These are phyloP conservation scores for Paradendryphiella salina DNA, from an alignment of 2,329 filamentous ascomycete genomes.

Conservation along the genomic window DNA sequence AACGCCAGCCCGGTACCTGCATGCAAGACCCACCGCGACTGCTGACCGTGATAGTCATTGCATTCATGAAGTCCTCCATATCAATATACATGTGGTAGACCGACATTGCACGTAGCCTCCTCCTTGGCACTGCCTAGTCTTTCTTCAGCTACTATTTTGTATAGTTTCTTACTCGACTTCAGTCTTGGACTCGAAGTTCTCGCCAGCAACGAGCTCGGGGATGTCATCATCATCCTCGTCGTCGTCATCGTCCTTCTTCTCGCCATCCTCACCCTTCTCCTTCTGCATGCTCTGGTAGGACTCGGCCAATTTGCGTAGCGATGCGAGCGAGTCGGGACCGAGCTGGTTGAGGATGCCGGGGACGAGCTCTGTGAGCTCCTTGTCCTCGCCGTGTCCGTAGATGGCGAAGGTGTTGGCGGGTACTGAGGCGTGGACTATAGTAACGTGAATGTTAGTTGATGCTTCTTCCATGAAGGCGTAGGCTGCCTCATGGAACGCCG, in stretches of 20 bases:
- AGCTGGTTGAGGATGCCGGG: slow-evolving; percentile 99
- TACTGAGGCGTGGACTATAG: slow-evolving; percentile 88
- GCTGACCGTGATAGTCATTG: slow-evolving; percentile 25
- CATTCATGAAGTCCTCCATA: slow-evolving; percentile 25
- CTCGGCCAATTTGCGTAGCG: slow-evolving; percentile 96
- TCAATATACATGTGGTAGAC: slow-evolving; percentile 31
- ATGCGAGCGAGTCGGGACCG: slow-evolving; percentile 94
- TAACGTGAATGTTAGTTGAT: slow-evolving; percentile 14
- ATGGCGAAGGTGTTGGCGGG: slow-evolving; percentile 99
- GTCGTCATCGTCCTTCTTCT: slow-evolving; percentile 66
- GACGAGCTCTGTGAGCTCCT: slow-evolving; percentile 99
- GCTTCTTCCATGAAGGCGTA: background rate
- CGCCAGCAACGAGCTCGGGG: slow-evolving; percentile 92
- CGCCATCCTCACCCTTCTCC: slow-evolving; percentile 76
- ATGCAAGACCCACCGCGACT: slow-evolving; percentile 38
- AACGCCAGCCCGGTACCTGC: slow-evolving; percentile 42
- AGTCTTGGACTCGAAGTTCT: slow-evolving; percentile 90
- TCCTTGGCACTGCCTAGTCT: slow-evolving; percentile 24
- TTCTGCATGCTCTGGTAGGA: slow-evolving; percentile 99
- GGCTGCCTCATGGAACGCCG: background rate
- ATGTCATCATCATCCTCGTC: slow-evolving; percentile 78
- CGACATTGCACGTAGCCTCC: slow-evolving; percentile 24
- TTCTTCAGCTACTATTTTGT: slow-evolving; percentile 11
- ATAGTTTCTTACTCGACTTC: slow-evolving; percentile 73
- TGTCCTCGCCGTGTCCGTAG: slow-evolving; percentile 98